Evolutionary conservation across 2,329 filamentous ascomycete species (phyloP), one percentile per base, ranked within the genome.

Genomic region (Colletotrichum magnum): DNA sequence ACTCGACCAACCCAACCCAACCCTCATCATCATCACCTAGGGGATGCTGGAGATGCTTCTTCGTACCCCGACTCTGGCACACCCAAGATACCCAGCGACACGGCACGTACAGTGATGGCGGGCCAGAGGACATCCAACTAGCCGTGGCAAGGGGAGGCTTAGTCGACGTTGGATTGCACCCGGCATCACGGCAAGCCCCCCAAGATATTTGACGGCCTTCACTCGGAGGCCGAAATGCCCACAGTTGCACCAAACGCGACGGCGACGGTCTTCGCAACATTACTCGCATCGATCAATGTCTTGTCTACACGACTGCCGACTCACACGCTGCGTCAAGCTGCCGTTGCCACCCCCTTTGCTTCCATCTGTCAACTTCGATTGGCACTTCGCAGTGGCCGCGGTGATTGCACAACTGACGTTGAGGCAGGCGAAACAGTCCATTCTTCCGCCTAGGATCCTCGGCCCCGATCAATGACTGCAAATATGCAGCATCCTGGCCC

Each of bases 161-260:
- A 56, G 51, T 67, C 57, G 62, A 66, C 62, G 24, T 69, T 67
- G 67, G 56, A 66, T 48, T 16, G 47, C 47, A 24, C 32, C 36
- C 50, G 62, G 62, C 56, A 69, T 51, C 39, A 26, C 66, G 66
- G 62, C 57, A 60, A 15, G 16, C 24, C 24, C 26, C 36, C 61
- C 48, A 68, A 56, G 50, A 36, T 36, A 39, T 21, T 51, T 7
- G 24, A 48, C 50, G 32, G 36, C 45, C 43, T 41, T 21, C 28
- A 58, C 28, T 36, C 61, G 60, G 41, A 53, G 47, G 48, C 61
- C 65, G 47, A 59, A 43, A 36, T 36, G 9, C 32, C 32, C 9
- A 36, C 10, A 3, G 32, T 36, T 10, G 32, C 32, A 36, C 32
- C 7, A 36, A 36, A 47, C 13, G 16, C 12, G 16, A n/a, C 45